These are phyloP conservation scores for Acidiella bohemica DNA, from an alignment of 495 filamentous ascomycete genomes.

Conservation along the genomic window DNA sequence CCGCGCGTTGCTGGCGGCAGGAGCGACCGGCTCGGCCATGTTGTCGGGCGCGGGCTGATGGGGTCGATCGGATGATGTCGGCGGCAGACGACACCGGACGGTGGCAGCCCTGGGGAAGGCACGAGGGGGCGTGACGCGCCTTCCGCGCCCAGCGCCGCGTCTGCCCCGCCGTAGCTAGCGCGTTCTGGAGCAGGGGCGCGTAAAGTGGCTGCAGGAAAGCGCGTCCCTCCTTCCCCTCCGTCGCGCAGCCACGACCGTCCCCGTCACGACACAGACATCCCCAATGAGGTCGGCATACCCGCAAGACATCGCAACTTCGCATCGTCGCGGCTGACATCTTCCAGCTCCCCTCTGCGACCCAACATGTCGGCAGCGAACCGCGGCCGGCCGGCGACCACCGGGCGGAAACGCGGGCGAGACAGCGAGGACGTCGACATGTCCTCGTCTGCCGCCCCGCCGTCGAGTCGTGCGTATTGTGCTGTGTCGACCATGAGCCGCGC, in stretches of 20 bases:
- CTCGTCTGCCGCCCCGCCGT: constrained; percentile 53
- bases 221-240: neutral
- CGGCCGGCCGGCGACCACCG: constrained; percentile 44
- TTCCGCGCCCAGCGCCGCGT: neutral
- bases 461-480: constrained; percentile 45
- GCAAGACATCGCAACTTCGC: too few relatives aligned
- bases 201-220: neutral
- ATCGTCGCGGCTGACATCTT: too few relatives aligned
- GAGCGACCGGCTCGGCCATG: too few relatives aligned
- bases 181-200: neutral
- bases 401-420: constrained; percentile 73
- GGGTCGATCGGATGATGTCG: too few relatives aligned
- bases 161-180: too few relatives aligned
- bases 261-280: too few relatives aligned
- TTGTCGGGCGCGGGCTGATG: too few relatives aligned
- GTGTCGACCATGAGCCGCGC: neutral
- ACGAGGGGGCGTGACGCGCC: too few relatives aligned
- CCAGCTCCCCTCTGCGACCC: constrained; percentile 64
- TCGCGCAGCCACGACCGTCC: neutral
- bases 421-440: constrained; percentile 59
- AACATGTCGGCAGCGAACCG: constrained; percentile 81
- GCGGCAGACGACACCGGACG: too few relatives aligned
- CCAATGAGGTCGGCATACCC: neutral
- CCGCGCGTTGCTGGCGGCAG: too few relatives aligned
- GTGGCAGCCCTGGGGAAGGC: too few relatives aligned